A percentile compares a stretch with the other conserved stretches of the same genome.
Evolutionary conservation across 306 rosid genomes (phyloP).

Genomic region (Acacia acuminata): DNA sequence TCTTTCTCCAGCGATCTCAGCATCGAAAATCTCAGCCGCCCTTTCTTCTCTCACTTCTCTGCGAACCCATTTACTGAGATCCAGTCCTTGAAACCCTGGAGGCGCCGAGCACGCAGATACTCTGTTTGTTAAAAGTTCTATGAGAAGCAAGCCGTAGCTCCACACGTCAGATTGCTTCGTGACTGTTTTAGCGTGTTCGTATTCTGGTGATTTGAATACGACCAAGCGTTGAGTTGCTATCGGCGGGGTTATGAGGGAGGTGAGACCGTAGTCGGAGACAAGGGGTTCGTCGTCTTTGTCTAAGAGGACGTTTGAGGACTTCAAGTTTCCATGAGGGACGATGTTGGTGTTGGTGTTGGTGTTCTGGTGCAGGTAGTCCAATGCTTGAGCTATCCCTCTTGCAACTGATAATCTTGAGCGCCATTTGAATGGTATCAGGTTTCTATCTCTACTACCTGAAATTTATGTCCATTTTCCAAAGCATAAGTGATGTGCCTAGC

Average conservation of each 20-base stretch:
- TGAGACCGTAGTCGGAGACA: conserved; percentile 46
- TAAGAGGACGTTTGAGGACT: conserved; percentile 49
- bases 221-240: conserved; percentile 37
- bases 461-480: too few relatives aligned
- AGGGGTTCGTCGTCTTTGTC: conserved; percentile 41
- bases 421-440: conserved; percentile 49
- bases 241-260: conserved; percentile 47
- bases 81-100: conserved; percentile 29
- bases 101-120: conserved; percentile 41
- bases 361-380: conserved; percentile 50
- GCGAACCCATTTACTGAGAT: conserved; percentile 48
- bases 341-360: conserved; percentile 6
- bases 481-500: not conserved
- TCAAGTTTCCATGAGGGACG: conserved; percentile 54
- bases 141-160: conserved; percentile 56
- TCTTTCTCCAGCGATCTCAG: not conserved
- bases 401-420: conserved; percentile 44
- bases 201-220: conserved; percentile 43
- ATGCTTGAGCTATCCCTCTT: conserved; percentile 44
- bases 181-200: conserved; percentile 28
- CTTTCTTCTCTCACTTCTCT: conserved; percentile 52
- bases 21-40: conserved; percentile 55
- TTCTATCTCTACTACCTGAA: not conserved
- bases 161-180: conserved; percentile 49
- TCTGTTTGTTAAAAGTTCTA: conserved; percentile 53